Evolutionary conservation across 176 grass and related monocot genomes (phyloP).

Genomic region (Aegilops longissima): DNA sequence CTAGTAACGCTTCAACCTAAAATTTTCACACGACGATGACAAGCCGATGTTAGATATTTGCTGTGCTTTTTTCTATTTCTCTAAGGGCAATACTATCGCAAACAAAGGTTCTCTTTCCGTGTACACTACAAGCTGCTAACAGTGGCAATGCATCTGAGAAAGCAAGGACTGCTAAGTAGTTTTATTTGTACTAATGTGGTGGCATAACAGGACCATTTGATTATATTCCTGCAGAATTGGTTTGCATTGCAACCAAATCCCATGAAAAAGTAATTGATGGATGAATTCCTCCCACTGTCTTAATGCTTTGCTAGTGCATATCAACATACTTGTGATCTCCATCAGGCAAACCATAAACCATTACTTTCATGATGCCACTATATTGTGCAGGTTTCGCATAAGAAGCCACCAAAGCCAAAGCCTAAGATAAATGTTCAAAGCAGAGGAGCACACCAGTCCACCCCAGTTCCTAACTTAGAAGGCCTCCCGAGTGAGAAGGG

Average conservation of each 20-base stretch:
- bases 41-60: neutral
- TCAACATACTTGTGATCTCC: neutral
- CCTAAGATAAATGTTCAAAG: neutral
- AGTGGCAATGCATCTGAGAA: neutral
- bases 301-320: neutral
- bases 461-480: neutral
- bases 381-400: neutral
- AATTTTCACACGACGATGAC: neutral
- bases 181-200: neutral
- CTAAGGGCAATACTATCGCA: neutral
- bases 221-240: neutral
- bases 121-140: neutral
- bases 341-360: neutral
- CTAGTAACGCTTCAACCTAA: conserved; percentile 61
- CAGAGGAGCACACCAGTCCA: neutral
- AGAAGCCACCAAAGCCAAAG: neutral
- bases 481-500: neutral
- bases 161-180: neutral
- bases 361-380: neutral
- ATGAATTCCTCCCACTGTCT: neutral
- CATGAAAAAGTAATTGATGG: neutral
- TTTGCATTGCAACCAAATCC: neutral
- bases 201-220: neutral
- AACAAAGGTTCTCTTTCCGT: neutral
- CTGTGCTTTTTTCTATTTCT: neutral